phyloP scores from a whole-genome alignment of 2,329 filamentous ascomycete species.

The Botrytis paeoniae region DNA sequence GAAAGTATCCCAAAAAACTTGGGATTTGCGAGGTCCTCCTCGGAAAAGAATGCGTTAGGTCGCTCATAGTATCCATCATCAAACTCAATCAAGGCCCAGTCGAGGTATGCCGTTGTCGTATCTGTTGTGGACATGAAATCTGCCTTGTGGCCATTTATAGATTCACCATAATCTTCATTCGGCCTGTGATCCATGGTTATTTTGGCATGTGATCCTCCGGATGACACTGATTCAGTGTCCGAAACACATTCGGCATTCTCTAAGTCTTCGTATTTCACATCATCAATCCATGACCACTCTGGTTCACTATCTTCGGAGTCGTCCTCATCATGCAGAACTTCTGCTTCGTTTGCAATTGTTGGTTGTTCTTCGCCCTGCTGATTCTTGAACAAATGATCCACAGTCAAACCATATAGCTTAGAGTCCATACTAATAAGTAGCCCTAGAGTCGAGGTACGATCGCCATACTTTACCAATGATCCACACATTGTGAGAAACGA shows the following conservation, averaged over 20 bases:
- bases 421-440: not conserved
- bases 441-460: not conserved
- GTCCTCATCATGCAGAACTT: rapidly evolving
- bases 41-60: not conserved
- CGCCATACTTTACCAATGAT: not conserved
- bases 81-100: not conserved
- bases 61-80: not conserved
- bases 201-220: not conserved
- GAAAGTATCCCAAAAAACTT: not conserved
- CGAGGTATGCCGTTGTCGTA: not conserved
- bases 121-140: not conserved
- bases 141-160: not conserved
- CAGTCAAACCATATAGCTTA: not conserved
- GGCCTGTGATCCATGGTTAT: not conserved
- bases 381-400: not conserved
- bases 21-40: not conserved
- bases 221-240: not conserved
- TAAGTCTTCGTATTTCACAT: not conserved
- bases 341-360: not conserved
- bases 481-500: not conserved
- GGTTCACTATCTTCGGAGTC: not conserved
- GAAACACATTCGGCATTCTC: not conserved
- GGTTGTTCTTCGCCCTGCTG: not conserved
- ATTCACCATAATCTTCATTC: not conserved
- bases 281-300: not conserved